Evolutionary conservation across 805 yeast genomes (phyloP), one percentile per base, ranked within the genome.

Genomic region (Saccharomyces paradoxus): DNA sequence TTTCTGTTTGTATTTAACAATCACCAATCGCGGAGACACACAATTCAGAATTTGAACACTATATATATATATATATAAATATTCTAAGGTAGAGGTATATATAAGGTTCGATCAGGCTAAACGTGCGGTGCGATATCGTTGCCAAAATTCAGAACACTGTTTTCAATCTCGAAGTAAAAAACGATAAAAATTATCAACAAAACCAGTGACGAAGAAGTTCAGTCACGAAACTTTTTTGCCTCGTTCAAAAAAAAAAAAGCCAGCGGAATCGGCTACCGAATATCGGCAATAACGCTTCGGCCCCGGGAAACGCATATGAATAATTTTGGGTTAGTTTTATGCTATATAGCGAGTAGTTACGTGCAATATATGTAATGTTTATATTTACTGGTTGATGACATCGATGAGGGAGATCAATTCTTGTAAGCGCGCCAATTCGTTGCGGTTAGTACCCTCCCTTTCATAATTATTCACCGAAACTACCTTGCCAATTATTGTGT

Each of bases 121-220:
- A 28, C 30, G 49, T 27, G 49, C 30, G 49, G 49, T 28, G 49
- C 41, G 50, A 32, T 49, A 29, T 22, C 21, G 28, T 21, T 31
- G 26, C 22, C 17, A 41, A 12, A 44, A 46, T 17, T 27, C 28
- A 46, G 29, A 26, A 46, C 27, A 28, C 41, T 29, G 9, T 41
- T 46, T 51, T 26, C n/a, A 29, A 29, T 8, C 28, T 21, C 37
- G 27, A 29, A 10, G 27, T 24, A 22, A 47, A 44, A 44, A 30
- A 28, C 49, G 41, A 48, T 46, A 50, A 51, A 51, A 51, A 31
- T 29, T 51, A 46, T 51, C 53, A 51, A 32, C 50, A 27, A 26
- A 28, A 46, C 10, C 30, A 21, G 49, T 27, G 30, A 28, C 30
- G 49, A 26, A 26, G 49, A 49, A 24, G 4, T 46, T n/a, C 49